Conservation (phyloP, 805 yeast species). For the Wickerhamomyces chaumierensis region DNA sequence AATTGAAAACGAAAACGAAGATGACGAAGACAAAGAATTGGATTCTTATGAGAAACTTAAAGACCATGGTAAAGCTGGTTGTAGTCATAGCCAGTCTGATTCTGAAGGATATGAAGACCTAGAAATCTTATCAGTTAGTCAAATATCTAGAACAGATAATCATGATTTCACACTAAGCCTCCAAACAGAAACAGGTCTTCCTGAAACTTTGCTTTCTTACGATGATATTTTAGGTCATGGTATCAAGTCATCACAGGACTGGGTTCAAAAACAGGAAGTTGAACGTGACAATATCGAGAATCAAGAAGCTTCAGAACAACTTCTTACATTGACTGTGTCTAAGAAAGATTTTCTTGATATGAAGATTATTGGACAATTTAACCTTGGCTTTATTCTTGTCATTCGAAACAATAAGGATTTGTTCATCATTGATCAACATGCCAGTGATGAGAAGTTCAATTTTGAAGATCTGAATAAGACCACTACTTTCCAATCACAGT, state of each 20-base stretch:
- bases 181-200: constrained; percentile 1
- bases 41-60: too few species aligned
- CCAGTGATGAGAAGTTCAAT: constrained; percentile 91
- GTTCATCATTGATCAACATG: constrained; percentile 93
- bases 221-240: not conserved
- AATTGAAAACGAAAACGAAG: too few species aligned
- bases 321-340: constrained; percentile 46
- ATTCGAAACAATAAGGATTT: constrained; percentile 42
- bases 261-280: constrained; percentile 1
- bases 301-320: constrained; percentile 41
- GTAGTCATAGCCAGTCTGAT: too few species aligned
- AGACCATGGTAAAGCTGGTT: too few species aligned
- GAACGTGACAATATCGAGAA: constrained; percentile 31
- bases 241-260: not conserved
- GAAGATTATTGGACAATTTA: constrained; percentile 88
- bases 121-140: not conserved
- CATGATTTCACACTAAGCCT: not conserved
- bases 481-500: constrained; percentile 55
- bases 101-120: not conserved
- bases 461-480: constrained; percentile 58
- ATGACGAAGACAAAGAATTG: too few species aligned
- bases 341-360: constrained; percentile 66
- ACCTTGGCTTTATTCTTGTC: constrained; percentile 86
- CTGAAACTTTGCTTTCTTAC: not conserved
- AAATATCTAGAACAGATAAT: not conserved